Evolutionary conservation across 225 moss, liverwort and hornwort species (phyloP).

Genomic region (Anthoceros angustus): DNA sequence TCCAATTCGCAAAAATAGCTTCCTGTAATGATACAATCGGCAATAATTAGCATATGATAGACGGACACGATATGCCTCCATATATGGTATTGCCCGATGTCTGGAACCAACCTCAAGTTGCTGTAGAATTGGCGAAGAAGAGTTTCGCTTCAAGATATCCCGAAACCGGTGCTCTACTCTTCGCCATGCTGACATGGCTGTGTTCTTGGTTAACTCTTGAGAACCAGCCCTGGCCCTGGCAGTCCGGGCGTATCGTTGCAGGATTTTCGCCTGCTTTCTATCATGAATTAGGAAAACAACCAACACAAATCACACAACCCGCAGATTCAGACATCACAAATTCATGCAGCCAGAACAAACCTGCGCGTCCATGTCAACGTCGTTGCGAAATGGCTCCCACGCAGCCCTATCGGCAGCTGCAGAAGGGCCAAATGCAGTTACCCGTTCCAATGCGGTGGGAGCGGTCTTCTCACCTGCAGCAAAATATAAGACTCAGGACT

Average conservation of each 20-base stretch:
- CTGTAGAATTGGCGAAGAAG: slow-evolving; percentile 51
- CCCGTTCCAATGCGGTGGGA: slow-evolving; percentile 53
- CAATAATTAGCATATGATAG: background rate
- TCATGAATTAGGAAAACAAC: background rate
- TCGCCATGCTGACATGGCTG: slow-evolving; percentile 82
- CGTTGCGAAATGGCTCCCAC: slow-evolving; percentile 84
- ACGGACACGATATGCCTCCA: background rate
- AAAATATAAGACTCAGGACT: background rate
- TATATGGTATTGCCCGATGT: background rate
- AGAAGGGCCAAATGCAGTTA: slow-evolving; percentile 25
- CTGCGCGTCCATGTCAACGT: slow-evolving; percentile 94
- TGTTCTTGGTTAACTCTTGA: slow-evolving; percentile 22
- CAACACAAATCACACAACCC: background rate
- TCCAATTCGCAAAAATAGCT: slow-evolving; percentile 36
- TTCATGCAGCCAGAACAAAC: slow-evolving; percentile 13
- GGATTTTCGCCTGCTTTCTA: slow-evolving; percentile 40
- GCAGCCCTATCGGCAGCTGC: slow-evolving; percentile 47
- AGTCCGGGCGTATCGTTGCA: slow-evolving; percentile 36
- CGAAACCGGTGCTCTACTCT: slow-evolving; percentile 58
- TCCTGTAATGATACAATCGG: slow-evolving; percentile 24
- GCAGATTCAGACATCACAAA: background rate
- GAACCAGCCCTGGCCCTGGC: slow-evolving; percentile 12
- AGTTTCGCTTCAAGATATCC: slow-evolving; percentile 61
- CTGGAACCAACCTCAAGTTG: slow-evolving; percentile 51
- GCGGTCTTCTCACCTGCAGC: slow-evolving; percentile 56